Percentiles rank a stretch among this genome's conserved stretches.
Conservation (phyloP, 306 rosid genomes). For the Vachellia pachyceras region DNA sequence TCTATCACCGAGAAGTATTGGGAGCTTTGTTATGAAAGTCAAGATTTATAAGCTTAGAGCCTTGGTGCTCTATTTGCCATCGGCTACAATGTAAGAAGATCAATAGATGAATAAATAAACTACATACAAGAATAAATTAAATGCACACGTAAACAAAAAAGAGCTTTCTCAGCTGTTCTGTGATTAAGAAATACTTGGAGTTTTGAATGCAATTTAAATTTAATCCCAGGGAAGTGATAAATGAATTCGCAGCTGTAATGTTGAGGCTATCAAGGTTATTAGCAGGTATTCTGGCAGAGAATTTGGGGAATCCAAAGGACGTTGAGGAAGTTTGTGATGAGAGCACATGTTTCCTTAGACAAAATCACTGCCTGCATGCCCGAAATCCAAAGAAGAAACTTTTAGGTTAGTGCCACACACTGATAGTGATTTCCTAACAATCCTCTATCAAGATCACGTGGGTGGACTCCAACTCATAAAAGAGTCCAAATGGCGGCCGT, state of each 20-base stretch:
- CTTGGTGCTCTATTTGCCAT: neutral
- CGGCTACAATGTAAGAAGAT: neutral
- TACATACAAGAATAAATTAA: neutral
- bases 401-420: constrained; percentile 89
- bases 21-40: neutral
- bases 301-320: constrained; percentile 59
- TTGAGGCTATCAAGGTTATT: constrained; percentile 64
- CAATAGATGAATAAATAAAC: neutral
- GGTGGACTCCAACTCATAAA: constrained; percentile 96
- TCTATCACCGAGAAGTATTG: neutral
- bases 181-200: neutral
- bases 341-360: constrained; percentile 80
- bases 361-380: constrained; percentile 80
- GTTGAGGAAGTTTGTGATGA: constrained; percentile 67
- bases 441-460: constrained; percentile 81
- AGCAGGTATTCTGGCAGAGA: constrained; percentile 72
- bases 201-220: constrained; percentile 32
- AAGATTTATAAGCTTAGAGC: neutral
- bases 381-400: constrained; percentile 56
- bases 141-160: neutral
- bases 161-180: neutral
- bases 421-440: constrained; percentile 90
- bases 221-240: constrained; percentile 66
- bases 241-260: constrained; percentile 80
- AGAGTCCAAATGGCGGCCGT: constrained; percentile 85